A percentile compares a stretch with the other conserved stretches of the same genome.
Evolutionary conservation across 1,284 basidiomycete genomes (phyloP).

Genomic region (Tremellales sp.): DNA sequence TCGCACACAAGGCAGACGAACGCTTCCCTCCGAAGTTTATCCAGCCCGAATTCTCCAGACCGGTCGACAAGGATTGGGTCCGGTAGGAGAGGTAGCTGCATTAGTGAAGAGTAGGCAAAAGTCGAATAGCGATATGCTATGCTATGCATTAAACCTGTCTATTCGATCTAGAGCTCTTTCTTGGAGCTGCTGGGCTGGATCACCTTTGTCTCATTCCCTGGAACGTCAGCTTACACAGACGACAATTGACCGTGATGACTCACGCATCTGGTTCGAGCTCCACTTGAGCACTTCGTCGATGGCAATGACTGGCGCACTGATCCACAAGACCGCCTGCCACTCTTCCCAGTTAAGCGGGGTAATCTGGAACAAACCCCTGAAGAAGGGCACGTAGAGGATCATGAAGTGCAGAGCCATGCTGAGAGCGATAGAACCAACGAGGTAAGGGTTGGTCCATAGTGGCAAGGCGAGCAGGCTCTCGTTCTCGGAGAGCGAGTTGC

Average conservation of each 20-base stretch:
- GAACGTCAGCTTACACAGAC: too few relatives aligned
- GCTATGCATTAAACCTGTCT: too few relatives aligned
- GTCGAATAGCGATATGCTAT: too few relatives aligned
- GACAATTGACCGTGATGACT: too few relatives aligned
- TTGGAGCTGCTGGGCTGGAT: too few relatives aligned
- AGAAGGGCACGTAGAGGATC: conserved; percentile 93
- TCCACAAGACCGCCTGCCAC: conserved; percentile 89
- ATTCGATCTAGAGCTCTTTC: too few relatives aligned
- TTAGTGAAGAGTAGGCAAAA: too few relatives aligned
- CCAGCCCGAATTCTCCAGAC: background rate
- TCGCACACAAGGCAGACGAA: conserved; percentile 15
- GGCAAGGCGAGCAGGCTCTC: conserved; percentile 85
- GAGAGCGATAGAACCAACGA: conserved; percentile 79
- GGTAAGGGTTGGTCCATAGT: conserved; percentile 88
- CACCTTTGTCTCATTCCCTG: too few relatives aligned
- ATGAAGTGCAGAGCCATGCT: conserved; percentile 89
- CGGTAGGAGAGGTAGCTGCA: too few relatives aligned
- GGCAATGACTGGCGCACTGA: conserved; percentile 81
- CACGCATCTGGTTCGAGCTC: conserved; percentile 58
- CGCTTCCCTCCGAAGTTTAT: conserved; percentile 25
- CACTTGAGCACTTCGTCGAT: conserved; percentile 92
- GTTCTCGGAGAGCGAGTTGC: conserved; percentile 98
- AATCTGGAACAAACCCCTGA: conserved; percentile 87
- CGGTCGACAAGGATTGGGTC: background rate
- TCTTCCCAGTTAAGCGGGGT: conserved; percentile 84